Evolutionary conservation across 2,329 filamentous ascomycete species (phyloP).

Genomic region (Juglanconis juglandina): DNA sequence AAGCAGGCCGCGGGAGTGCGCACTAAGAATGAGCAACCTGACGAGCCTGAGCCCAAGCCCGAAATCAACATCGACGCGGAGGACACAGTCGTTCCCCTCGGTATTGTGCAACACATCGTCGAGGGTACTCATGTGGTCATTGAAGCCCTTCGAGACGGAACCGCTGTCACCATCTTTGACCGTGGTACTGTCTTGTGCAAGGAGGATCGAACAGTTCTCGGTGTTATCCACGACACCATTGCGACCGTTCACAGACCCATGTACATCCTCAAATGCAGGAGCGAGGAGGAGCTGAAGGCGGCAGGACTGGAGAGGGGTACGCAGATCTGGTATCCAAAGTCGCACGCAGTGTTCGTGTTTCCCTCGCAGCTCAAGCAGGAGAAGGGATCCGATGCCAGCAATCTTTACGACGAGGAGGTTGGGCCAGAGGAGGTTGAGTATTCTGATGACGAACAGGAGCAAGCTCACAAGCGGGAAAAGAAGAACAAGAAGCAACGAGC

Average conservation of each 20-base stretch:
- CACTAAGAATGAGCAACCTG: constrained; percentile 75
- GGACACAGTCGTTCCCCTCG: constrained; percentile 74
- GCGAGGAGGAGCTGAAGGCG: constrained; percentile 63
- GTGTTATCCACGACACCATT: constrained; percentile 78
- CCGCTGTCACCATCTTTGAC: constrained; percentile 76
- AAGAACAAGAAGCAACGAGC: constrained; percentile 62
- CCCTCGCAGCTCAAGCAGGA: constrained; percentile 73
- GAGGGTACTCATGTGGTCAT: constrained; percentile 71
- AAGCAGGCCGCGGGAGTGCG: constrained; percentile 53
- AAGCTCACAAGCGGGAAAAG: constrained; percentile 67
- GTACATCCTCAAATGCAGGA: constrained; percentile 77
- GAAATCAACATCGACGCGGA: constrained; percentile 73
- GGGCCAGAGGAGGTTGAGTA: constrained; percentile 87
- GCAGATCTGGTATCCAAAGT: constrained; percentile 74
- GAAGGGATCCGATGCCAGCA: constrained; percentile 92
- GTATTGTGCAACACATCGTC: constrained; percentile 71
- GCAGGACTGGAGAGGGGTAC: constrained; percentile 66
- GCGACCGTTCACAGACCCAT: constrained; percentile 82
- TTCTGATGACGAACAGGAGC: constrained; percentile 93
- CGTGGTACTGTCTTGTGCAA: constrained; percentile 79
- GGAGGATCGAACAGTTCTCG: constrained; percentile 71
- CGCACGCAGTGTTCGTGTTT: constrained; percentile 80
- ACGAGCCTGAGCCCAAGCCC: constrained; percentile 67
- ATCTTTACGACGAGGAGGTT: constrained; percentile 90
- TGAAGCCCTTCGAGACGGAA: constrained; percentile 72